Percentiles rank a stretch among this genome's conserved stretches.
phyloP scores from a whole-genome alignment of 75 land plant genomes.

The Cunninghamia lanceolata region DNA sequence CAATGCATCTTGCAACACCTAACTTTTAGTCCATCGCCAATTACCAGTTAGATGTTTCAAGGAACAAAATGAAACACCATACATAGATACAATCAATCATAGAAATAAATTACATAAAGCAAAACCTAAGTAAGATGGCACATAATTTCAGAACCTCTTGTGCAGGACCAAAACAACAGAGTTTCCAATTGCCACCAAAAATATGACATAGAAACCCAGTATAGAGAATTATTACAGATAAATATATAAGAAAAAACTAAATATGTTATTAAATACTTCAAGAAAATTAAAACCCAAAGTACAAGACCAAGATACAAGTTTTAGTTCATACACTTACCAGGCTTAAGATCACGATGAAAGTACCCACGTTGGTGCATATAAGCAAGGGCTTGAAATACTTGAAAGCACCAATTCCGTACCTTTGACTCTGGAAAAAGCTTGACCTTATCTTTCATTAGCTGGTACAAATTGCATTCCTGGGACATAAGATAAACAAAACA shows the following conservation, averaged over 20 bases:
- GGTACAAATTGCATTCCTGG: conserved; percentile 40
- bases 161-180: background rate
- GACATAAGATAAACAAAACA: background rate
- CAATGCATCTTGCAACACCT: too few species aligned
- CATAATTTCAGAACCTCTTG: background rate
- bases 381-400: conserved; percentile 37
- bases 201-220: background rate
- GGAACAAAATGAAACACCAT: background rate
- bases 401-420: conserved; percentile 43
- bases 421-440: conserved; percentile 25
- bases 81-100: background rate
- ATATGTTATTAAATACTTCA: background rate
- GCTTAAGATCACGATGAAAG: conserved; percentile 50
- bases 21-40: background rate
- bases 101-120: background rate
- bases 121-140: background rate
- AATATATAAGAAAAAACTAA: background rate
- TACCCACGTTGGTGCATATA: conserved; percentile 43
- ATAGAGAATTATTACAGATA: background rate
- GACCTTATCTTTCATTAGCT: conserved; percentile 31
- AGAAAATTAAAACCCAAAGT: background rate
- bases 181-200: background rate
- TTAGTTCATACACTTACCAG: conserved; percentile 20
- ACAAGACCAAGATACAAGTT: background rate
- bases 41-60: background rate